Base-by-base conservation (phyloP, 345 rosid species). In the Theobroma cacao region DNA sequence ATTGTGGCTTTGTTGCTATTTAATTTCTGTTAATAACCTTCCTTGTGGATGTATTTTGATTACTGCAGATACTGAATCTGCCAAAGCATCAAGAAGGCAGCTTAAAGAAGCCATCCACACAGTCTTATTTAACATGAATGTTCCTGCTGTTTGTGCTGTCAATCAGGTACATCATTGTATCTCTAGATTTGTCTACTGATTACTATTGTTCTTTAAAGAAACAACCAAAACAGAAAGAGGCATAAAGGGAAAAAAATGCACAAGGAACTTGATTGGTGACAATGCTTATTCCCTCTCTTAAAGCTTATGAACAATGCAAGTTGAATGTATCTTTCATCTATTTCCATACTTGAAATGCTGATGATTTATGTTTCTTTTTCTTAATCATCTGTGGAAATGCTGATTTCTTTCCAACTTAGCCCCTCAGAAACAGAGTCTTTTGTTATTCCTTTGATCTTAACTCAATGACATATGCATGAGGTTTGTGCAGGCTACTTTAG, bases 71-170 rank as follows among this genome's bases (percentile, higher is more conserved):
- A 95, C 96, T 36, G 98, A 95, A 83, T 77, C 95, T 43, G 97
- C 98, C 66, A 91, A 87, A 83, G 99, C 99, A 81, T 91, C 98
- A 75, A 91, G 99, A 85, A 84, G 85, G 82, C 99, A 90, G 80
- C 94, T 95, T 65, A 95, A 91, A 85, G 92, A 91, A 26, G 91
- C 97, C 76, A 89, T 93, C 78, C 78, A 84, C 78, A 75, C 89
- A 8, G 90, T 90, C 79, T 83, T 95, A 52, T 95, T 95, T 88
- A 97, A 91, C 76, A 89, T 95, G 96, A 87, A 92, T 85, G 97
- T 91, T 81, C 98, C 97, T 36, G 94, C 93, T 77, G 91, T 95
- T 48, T 95, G 95, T 89, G 92, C 99, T 53, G 74, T 95, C 72
- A 91, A 92, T 81, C 98, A 95, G 99, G 99, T 80, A 47, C 58